A percentile compares a stretch with the other conserved stretches of the same genome.
Conservation (phyloP, 108 stramenopile species). For the Mediolabrus comicus region DNA sequence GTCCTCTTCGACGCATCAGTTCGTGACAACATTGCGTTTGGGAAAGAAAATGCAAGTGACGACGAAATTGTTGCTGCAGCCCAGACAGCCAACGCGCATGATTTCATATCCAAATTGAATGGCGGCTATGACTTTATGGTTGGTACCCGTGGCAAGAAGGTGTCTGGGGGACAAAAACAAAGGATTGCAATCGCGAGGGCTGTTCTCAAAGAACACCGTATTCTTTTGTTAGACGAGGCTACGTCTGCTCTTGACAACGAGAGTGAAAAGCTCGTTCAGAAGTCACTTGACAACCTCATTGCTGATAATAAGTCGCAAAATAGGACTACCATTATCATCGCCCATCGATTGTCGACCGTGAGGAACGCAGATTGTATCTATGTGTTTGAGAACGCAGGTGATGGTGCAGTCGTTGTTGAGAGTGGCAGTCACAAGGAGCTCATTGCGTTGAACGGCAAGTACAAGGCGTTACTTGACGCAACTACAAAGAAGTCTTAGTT, state of each 20-base stretch:
- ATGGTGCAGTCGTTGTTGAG: constrained; percentile 68
- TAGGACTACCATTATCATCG: constrained; percentile 50
- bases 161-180: constrained; percentile 81
- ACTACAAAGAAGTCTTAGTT: constrained; percentile 12
- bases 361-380: constrained; percentile 75
- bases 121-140: constrained; percentile 55
- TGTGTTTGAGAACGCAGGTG: constrained; percentile 72
- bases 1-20: constrained; percentile 63
- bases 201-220: constrained; percentile 43
- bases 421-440: constrained; percentile 86
- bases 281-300: constrained; percentile 39
- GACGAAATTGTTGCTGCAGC: constrained; percentile 48
- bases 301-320: constrained; percentile 19
- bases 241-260: constrained; percentile 51
- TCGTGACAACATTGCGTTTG: constrained; percentile 71
- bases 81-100: constrained; percentile 51
- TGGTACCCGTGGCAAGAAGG: constrained; percentile 53
- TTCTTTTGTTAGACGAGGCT: constrained; percentile 52
- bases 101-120: constrained; percentile 61
- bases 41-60: constrained; percentile 24
- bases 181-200: constrained; percentile 77
- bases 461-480: constrained; percentile 22
- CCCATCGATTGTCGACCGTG: constrained; percentile 67
- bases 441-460: constrained; percentile 36
- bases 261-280: constrained; percentile 43